Conservation (phyloP, 2,329 filamentous ascomycete genomes). For the Fusarium nygamai region DNA sequence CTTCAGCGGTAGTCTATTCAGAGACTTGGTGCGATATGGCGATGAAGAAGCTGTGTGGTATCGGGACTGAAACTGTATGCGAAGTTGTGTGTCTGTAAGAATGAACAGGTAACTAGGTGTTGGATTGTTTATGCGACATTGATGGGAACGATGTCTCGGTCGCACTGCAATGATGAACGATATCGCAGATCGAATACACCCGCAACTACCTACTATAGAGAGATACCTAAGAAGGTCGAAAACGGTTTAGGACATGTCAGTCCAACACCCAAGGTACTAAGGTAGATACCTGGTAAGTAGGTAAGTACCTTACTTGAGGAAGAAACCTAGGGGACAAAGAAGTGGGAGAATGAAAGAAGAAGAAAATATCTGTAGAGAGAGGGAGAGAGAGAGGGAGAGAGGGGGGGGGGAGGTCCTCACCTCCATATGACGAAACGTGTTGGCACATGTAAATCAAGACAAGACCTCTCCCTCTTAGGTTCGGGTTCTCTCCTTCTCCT, state of each 20-base stretch:
- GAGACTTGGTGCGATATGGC: not conserved
- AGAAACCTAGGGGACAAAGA: not conserved
- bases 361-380: not conserved
- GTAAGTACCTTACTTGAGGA: not conserved
- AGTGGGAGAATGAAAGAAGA: not conserved
- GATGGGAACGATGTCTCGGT: not conserved
- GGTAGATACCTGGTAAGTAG: no score
- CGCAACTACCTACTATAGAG: not conserved
- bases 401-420: not conserved
- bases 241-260: not conserved
- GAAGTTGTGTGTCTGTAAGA: not conserved
- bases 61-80: not conserved
- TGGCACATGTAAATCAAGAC: conserved; percentile 8
- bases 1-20: not conserved
- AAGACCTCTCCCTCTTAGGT: not conserved
- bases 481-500: not conserved
- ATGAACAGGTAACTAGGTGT: not conserved
- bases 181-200: not conserved
- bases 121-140: not conserved
- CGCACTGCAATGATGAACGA: not conserved
- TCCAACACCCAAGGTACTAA: not conserved
- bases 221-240: not conserved
- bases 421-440: not conserved
- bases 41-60: not conserved
- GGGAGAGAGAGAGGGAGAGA: not conserved